Evolutionary conservation across 164 flowering plant genomes (phyloP), one percentile per base, ranked within the genome.

Genomic region (Euptelea pleiosperma): DNA sequence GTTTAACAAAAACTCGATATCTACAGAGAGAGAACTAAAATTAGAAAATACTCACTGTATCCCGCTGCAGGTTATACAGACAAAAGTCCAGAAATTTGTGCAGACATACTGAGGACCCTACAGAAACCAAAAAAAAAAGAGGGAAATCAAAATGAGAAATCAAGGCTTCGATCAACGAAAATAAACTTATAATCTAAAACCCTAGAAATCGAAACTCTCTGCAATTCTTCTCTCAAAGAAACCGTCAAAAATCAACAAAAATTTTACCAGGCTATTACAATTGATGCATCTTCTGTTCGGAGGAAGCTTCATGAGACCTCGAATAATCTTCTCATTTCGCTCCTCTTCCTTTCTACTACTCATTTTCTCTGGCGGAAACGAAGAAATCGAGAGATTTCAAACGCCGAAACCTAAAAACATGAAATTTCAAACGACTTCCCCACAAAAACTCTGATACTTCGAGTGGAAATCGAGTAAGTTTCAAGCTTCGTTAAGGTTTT

Each of bases 221-320:
- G n/a, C n/a, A n/a, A n/a, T n/a, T n/a, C n/a, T n/a, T n/a, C n/a
- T n/a, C n/a, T n/a, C n/a, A n/a, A 22, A 21, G 18, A 24, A 47
- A 24, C 2, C 44, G n/a, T n/a, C n/a, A n/a, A n/a, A n/a, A 24
- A 16, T 12, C 5, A 28, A 28, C 5, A 46, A 45, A 55, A 45
- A 52, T 31, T 15, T 36, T 77, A 93, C 98, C 83, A 89, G 53
- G 66, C 84, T 79, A 50, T 87, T 87, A 70, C 98, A 93, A 76
- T 93, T 90, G 52, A 93, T 90, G 75, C 98, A 93, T 56, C 84
- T 75, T 34, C 96, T 79, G 80, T 93, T 93, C 11, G 95, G 91
- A 25, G 97, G 96, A 57, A 94, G 93, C 82, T 94, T 94, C 89
- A 91, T 74, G 50, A 94, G 91, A 24, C 98, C 98, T 52, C 98